phyloP scores from a whole-genome alignment of 805 yeast genomes.

The Yamadazyma phyllophila region DNA sequence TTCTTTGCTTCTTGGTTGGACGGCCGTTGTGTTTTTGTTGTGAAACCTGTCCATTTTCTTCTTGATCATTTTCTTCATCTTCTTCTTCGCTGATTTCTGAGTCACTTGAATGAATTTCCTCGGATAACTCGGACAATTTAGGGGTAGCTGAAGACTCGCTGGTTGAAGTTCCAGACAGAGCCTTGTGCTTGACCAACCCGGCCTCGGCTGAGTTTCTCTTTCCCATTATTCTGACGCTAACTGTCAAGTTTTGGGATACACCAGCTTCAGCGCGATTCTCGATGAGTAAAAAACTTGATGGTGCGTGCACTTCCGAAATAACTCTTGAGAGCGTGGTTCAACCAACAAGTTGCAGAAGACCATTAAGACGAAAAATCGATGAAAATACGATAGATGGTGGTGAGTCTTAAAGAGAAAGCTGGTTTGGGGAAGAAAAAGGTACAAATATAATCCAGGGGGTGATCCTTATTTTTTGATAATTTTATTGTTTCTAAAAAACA shows the following conservation, averaged over 20 bases:
- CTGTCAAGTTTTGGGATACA: not conserved
- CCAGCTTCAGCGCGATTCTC: constrained; percentile 1
- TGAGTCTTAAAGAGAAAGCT: no score
- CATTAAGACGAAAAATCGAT: not conserved
- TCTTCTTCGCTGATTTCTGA: not conserved
- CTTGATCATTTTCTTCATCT: constrained; percentile 11
- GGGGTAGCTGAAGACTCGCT: not conserved
- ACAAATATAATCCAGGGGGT: no score
- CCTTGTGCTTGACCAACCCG: constrained; percentile 1
- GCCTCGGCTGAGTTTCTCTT: constrained; percentile 10
- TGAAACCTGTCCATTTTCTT: constrained; percentile 7
- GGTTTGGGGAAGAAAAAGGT: no score
- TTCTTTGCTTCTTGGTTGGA: constrained; percentile 34
- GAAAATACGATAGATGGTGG: no score
- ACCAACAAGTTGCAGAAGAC: not conserved
- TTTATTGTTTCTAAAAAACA: no score
- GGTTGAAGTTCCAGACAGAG: not conserved
- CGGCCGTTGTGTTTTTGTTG: constrained; percentile 7
- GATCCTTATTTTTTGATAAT: no score
- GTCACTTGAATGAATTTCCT: constrained; percentile 5
- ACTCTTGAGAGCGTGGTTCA: not conserved
- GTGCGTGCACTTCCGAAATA: constrained; percentile 1
- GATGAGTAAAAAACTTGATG: constrained; percentile 9
- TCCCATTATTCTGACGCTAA: constrained; percentile 9
- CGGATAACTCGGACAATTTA: not conserved